Evolutionary conservation across 164 flowering plant species (phyloP).

Genomic region (Dillenia suffruticosa): DNA sequence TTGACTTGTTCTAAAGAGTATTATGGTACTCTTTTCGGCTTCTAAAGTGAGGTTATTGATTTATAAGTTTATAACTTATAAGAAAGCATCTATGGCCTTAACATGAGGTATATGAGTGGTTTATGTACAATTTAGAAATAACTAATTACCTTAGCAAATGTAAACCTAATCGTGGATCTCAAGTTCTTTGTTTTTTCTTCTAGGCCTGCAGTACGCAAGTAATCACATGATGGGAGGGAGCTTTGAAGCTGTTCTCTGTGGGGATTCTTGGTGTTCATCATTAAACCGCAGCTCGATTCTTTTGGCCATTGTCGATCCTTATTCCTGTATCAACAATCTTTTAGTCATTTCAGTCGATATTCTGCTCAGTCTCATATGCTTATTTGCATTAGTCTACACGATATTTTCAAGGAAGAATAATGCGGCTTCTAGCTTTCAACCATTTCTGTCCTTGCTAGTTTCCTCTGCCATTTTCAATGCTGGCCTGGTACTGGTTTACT

Average conservation of each 20-base stretch:
- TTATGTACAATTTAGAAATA: no score
- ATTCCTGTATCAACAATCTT: slow-evolving; percentile 41
- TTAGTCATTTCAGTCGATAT: slow-evolving; percentile 32
- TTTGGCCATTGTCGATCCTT: slow-evolving; percentile 16
- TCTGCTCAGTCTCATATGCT: slow-evolving; percentile 31
- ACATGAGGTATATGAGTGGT: no score
- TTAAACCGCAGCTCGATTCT: slow-evolving; percentile 16
- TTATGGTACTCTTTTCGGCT: no score
- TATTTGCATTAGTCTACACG: slow-evolving; percentile 18
- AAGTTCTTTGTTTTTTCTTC: no score
- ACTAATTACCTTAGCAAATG: no score
- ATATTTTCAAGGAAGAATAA: slow-evolving; percentile 3
- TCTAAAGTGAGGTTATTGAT: no score
- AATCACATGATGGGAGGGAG: no score
- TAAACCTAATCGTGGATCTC: no score
- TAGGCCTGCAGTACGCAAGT: no score
- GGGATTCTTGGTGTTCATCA: slow-evolving; percentile 17
- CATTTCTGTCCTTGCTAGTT: slow-evolving; percentile 12
- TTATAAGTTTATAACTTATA: no score
- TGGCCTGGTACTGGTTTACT: slow-evolving; percentile 33
- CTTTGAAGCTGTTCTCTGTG: slow-evolving; percentile 28
- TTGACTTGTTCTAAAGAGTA: no score
- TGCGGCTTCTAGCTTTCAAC: slow-evolving; percentile 3
- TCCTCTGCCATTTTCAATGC: slow-evolving; percentile 33
- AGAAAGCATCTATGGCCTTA: no score